Conservation (phyloP, 495 filamentous ascomycete species). For the Penicillium bovifimosum region DNA sequence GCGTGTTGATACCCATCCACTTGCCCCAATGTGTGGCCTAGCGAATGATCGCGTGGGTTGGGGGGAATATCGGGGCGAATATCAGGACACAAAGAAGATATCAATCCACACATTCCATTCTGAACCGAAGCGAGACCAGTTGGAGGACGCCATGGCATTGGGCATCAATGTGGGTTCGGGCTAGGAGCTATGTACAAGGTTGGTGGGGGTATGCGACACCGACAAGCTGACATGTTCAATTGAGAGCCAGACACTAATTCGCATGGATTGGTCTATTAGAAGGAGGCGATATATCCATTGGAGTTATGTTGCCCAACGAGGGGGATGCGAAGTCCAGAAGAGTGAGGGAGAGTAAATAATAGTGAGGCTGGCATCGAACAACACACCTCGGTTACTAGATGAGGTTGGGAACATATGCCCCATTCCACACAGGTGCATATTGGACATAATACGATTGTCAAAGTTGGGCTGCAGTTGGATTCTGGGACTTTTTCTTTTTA, state of each 20-base stretch:
- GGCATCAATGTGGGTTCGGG: slow-evolving; percentile 38
- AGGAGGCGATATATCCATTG: background rate
- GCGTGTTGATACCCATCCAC: slow-evolving; percentile 30
- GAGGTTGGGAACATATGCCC: background rate
- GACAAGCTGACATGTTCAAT: slow-evolving; percentile 35
- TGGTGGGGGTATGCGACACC: slow-evolving; percentile 22
- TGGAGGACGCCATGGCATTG: slow-evolving; percentile 32
- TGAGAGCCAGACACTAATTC: slow-evolving; percentile 26
- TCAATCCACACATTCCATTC: slow-evolving; percentile 21
- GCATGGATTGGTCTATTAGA: slow-evolving; percentile 21
- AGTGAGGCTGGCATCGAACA: slow-evolving; percentile 5
- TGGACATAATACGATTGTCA: slow-evolving; percentile 5
- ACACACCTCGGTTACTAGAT: background rate
- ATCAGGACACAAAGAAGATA: slow-evolving; percentile 15
- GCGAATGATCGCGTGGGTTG: slow-evolving; percentile 4
- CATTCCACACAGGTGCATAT: too few species aligned
- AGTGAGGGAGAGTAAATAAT: background rate
- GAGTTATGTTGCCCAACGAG: background rate
- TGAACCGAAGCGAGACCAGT: slow-evolving; percentile 29
- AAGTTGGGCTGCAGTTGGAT: background rate
- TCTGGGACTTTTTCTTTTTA: background rate
- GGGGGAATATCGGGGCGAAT: slow-evolving; percentile 16
- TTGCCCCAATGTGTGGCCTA: slow-evolving; percentile 2
- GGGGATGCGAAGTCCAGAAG: background rate
- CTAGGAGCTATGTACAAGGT: slow-evolving; percentile 7